These are phyloP conservation scores for Chaetomiaceae sp. DNA, from an alignment of 2,329 filamentous ascomycete species.

Conservation along the genomic window DNA sequence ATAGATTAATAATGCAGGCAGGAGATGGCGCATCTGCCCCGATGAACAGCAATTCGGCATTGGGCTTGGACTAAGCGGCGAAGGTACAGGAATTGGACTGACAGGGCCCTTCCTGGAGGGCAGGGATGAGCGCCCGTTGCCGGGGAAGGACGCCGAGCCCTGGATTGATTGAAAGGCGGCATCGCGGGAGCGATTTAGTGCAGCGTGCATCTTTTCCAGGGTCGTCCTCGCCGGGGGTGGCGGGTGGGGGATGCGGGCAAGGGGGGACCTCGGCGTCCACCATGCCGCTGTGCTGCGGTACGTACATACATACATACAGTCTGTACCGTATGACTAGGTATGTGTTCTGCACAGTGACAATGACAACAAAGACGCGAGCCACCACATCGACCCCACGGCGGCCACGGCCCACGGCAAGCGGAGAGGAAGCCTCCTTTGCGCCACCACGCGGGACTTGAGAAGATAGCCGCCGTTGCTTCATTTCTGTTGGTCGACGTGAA, in stretches of 20 bases:
- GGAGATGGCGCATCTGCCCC: background rate
- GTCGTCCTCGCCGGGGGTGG: background rate
- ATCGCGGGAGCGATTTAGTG: constrained; percentile 3
- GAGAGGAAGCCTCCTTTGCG: background rate
- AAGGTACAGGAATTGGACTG: background rate
- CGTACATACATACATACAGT: background rate
- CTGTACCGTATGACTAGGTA: background rate
- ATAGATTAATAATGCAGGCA: constrained; percentile 3
- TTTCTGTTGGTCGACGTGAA: constrained; percentile 9
- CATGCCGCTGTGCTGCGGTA: no score
- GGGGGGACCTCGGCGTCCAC: no score
- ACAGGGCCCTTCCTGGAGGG: background rate
- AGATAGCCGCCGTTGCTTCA: constrained; percentile 19
- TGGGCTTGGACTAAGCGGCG: no score
- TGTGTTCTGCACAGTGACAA: background rate
- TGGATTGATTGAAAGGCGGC: constrained; percentile 13
- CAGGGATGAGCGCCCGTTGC: background rate
- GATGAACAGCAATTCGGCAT: constrained; percentile 4
- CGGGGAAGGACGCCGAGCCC: background rate
- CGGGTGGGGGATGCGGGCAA: background rate
- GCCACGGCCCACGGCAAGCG: background rate
- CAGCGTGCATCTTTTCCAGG: background rate
- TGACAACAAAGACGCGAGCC: background rate
- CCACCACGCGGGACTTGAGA: constrained; percentile 13
- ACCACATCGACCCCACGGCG: background rate